These are phyloP conservation scores for Boletus subparvulus DNA, from an alignment of 768 basidiomycete species.

Conservation along the genomic window DNA sequence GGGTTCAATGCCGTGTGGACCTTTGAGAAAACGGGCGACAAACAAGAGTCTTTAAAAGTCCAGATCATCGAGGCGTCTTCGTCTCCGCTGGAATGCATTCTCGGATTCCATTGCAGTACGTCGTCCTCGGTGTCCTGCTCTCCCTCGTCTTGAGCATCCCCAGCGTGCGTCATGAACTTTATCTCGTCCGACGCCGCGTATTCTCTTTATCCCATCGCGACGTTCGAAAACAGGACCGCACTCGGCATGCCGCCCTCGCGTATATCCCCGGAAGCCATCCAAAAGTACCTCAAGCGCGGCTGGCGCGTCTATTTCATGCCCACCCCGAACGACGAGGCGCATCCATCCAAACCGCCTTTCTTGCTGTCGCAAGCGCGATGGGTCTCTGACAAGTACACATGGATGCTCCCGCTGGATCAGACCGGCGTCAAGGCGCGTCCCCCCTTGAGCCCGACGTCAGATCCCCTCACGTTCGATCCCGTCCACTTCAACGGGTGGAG, in stretches of 20 bases:
- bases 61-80: conserved; percentile 38
- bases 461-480: conserved; percentile 14
- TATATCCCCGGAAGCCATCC: conserved; percentile 6
- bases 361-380: conserved; percentile 26
- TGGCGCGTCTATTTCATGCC: conserved; percentile 21
- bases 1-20: conserved; percentile 18
- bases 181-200: conserved; percentile 43
- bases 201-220: conserved; percentile 41
- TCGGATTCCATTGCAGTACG: conserved; percentile 51
- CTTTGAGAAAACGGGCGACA: conserved; percentile 19
- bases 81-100: conserved; percentile 33
- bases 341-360: conserved; percentile 10
- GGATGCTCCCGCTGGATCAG: conserved; percentile 32
- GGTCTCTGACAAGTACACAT: conserved; percentile 33
- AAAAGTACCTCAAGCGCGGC: conserved; percentile 40
- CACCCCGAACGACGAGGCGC: background rate
- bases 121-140: background rate
- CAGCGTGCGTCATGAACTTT: conserved; percentile 34
- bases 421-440: conserved; percentile 11
- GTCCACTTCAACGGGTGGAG: conserved; percentile 21
- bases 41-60: conserved; percentile 25
- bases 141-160: too few species aligned
- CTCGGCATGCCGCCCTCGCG: conserved; percentile 20
- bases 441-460: conserved; percentile 9
- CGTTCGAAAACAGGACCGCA: conserved; percentile 35